A percentile compares a stretch with the other conserved stretches of the same genome.
These are phyloP conservation scores for Rhinocladiella similis DNA, from an alignment of 2,329 filamentous ascomycete genomes.

Conservation along the genomic window DNA sequence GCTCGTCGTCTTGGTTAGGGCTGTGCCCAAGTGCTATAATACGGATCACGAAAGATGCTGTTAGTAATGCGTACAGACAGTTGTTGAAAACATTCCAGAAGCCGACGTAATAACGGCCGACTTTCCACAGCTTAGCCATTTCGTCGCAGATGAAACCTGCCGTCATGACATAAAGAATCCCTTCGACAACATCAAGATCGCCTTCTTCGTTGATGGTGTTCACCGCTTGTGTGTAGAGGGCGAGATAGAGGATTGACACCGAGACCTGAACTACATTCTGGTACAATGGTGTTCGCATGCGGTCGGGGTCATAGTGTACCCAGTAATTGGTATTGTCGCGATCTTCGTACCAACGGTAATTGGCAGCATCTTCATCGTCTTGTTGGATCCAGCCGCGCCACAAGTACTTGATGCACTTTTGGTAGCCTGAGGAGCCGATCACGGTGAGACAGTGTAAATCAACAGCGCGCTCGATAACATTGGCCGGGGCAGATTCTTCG, in stretches of 20 bases:
- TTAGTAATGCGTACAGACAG: conserved; percentile 75
- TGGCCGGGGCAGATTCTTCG: conserved; percentile 71
- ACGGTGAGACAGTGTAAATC: conserved; percentile 86
- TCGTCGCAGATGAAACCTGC: conserved; percentile 90
- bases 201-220: conserved; percentile 88
- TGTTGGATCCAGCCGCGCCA: conserved; percentile 98
- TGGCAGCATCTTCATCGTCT: conserved; percentile 84
- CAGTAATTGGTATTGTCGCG: conserved; percentile 77
- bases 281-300: conserved; percentile 88
- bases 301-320: conserved; percentile 85
- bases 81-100: conserved; percentile 98
- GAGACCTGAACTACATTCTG: conserved; percentile 88
- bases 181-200: conserved; percentile 80
- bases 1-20: conserved; percentile 46
- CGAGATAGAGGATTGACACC: conserved; percentile 79
- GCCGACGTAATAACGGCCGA: conserved; percentile 83
- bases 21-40: conserved; percentile 73
- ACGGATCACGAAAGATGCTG: conserved; percentile 75
- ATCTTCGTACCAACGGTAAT: conserved; percentile 83
- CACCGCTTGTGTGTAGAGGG: conserved; percentile 83
- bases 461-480: conserved; percentile 90
- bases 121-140: conserved; percentile 85
- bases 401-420: conserved; percentile 89
- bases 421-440: conserved; percentile 90
- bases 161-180: conserved; percentile 86